phyloP scores from a whole-genome alignment of 495 filamentous ascomycete genomes.

The Patellaria atrata region DNA sequence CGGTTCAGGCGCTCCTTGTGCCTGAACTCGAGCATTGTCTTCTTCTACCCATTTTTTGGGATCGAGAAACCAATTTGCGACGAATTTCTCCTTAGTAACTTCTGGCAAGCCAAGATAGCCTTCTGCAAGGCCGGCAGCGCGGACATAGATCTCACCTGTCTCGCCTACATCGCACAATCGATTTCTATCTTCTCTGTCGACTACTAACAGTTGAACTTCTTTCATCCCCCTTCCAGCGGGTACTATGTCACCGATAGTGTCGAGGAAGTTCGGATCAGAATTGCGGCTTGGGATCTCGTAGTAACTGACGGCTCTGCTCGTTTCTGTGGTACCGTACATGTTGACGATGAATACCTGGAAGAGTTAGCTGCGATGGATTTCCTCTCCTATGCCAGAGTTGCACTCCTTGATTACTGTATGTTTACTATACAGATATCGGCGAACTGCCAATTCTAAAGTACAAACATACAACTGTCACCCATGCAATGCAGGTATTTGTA shows the following conservation, averaged over 20 bases:
- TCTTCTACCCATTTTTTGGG: conserved; percentile 54
- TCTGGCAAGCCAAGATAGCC: conserved; percentile 63
- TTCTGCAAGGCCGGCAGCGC: conserved; percentile 80
- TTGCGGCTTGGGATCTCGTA: conserved; percentile 65
- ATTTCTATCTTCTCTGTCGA: conserved; percentile 60
- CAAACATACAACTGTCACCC: too few relatives aligned
- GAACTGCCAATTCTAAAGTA: too few relatives aligned
- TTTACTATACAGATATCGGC: too few relatives aligned
- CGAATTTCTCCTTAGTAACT: conserved; percentile 65
- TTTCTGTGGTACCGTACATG: conserved; percentile 91
- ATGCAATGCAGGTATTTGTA: too few relatives aligned
- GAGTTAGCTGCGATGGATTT: too few relatives aligned
- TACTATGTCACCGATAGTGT: conserved; percentile 62
- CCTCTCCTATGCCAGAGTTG: too few relatives aligned
- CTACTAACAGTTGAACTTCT: conserved; percentile 83
- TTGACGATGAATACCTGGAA: too few relatives aligned
- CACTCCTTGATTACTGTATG: too few relatives aligned
- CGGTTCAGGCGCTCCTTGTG: conserved; percentile 35
- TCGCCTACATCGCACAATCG: conserved; percentile 69
- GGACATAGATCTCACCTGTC: conserved; percentile 75
- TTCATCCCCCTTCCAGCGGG: conserved; percentile 84
- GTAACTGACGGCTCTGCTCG: conserved; percentile 73
- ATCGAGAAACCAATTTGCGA: conserved; percentile 81
- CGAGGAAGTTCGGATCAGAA: conserved; percentile 51
- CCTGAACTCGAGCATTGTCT: conserved; percentile 36